These are phyloP conservation scores for Vanrija sp. DNA, from an alignment of 1,284 basidiomycete genomes.

Conservation along the genomic window DNA sequence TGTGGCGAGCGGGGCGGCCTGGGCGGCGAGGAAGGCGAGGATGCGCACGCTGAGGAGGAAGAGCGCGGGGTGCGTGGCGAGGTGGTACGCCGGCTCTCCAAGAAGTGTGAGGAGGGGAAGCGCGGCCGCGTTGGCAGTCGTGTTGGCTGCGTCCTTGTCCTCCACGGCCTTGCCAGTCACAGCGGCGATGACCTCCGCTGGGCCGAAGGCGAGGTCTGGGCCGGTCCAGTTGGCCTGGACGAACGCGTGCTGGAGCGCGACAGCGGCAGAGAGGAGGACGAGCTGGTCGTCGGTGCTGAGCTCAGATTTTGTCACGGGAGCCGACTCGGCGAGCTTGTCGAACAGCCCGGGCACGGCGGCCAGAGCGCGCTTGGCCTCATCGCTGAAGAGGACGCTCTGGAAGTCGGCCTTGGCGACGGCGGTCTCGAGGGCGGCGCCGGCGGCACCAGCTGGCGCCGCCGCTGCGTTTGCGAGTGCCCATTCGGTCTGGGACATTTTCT, in stretches of 20 bases:
- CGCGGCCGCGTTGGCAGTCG: slow-evolving; percentile 58
- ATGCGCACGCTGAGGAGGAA: slow-evolving; percentile 73
- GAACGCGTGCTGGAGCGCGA: slow-evolving; percentile 82
- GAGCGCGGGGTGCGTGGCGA: slow-evolving; percentile 66
- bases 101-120: slow-evolving; percentile 73
- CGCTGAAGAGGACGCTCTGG: slow-evolving; percentile 33
- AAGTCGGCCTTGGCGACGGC: slow-evolving; percentile 43
- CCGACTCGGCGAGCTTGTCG: slow-evolving; percentile 18
- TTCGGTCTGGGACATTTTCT: too few relatives aligned
- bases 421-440: slow-evolving; percentile 24
- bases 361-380: slow-evolving; percentile 30
- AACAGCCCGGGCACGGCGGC: slow-evolving; percentile 20
- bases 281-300: slow-evolving; percentile 49
- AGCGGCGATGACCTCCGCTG: slow-evolving; percentile 52
- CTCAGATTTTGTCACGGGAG: neutral
- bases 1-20: slow-evolving; percentile 51
- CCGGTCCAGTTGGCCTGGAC: slow-evolving; percentile 97
- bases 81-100: slow-evolving; percentile 96
- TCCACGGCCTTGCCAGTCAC: slow-evolving; percentile 46
- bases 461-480: too few relatives aligned
- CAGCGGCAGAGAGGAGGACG: slow-evolving; percentile 63
- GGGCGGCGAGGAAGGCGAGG: slow-evolving; percentile 54
- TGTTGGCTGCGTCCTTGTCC: slow-evolving; percentile 48
- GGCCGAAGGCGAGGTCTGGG: slow-evolving; percentile 66
- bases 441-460: neutral